Base-by-base conservation (phyloP, 768 basidiomycete genomes). In the Pulveroboletus sp. region DNA sequence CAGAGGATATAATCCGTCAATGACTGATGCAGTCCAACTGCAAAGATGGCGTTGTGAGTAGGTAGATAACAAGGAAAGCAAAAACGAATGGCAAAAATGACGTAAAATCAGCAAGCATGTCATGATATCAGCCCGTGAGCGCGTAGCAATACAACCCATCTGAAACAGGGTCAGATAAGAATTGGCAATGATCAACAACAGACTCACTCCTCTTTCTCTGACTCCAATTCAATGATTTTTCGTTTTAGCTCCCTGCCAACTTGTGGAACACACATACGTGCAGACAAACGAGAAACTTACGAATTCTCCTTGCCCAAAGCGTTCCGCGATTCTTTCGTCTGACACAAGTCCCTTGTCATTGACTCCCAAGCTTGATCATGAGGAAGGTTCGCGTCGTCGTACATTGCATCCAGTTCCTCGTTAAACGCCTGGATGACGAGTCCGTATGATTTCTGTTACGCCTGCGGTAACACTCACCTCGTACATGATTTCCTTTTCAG, bases 401-500 rank as follows among this genome's bases (percentile, higher is more conserved):
- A 95, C 89, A 95, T 90, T 16, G 80, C 82, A 55, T 94, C 92
- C 27, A 97, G 76, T 64, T 95, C 93, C 62, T 93, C 91, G 64
- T 97, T 95, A 72, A 97, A 94, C 3, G 90, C 88, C 92, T 94
- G 52, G 2, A 34, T 35, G 43, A 37, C 43, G 25, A 58, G 32
- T 24, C 11, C 40, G 32, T 34, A 25, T 32, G 1, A 31, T 38
- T 16, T 35, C 36, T 1, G 14, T 55, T 47, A 19, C 21, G 24
- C 23, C 23, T n/a, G 29, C 27, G 21, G n/a, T 17, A n/a, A 7
- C 20, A 62, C 77, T 59, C 35, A 93, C 92, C 75, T 93, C 88
- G 55, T 94, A 94, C 79, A 95, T 87, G 64, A 92, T 88, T 60
- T 94, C 90, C 67, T 94, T 89, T 72, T 97, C 94, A 2, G 83